A percentile compares a stretch with the other conserved stretches of the same genome.
Evolutionary conservation across 1,284 basidiomycete species (phyloP).

Genomic region (Pseudozyma tsukubaensis): DNA sequence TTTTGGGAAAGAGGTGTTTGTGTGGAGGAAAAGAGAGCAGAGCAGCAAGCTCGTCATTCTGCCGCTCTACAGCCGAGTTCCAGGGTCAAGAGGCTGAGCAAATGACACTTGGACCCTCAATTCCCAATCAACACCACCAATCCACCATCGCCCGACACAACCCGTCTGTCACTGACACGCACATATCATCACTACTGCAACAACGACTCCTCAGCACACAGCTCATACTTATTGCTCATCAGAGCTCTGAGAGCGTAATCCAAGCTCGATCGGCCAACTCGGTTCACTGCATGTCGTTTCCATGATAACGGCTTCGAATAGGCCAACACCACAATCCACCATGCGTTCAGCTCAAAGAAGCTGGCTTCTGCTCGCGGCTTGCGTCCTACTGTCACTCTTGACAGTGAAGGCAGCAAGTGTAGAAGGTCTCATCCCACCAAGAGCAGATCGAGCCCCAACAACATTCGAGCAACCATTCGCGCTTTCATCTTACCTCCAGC

Average conservation of each 20-base stretch:
- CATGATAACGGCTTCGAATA: constrained; percentile 1
- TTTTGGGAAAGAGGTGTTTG: not conserved
- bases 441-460: not conserved
- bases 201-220: not conserved
- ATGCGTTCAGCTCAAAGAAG: constrained; percentile 9
- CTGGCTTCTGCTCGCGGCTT: constrained; percentile 11
- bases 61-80: not conserved
- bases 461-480: constrained; percentile 29
- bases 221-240: not conserved
- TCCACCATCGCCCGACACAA: not conserved
- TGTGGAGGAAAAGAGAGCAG: constrained; percentile 22
- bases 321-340: constrained; percentile 5
- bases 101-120: not conserved
- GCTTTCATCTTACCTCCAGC: constrained; percentile 26
- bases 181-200: not conserved
- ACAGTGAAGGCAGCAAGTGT: constrained; percentile 19
- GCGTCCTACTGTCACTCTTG: constrained; percentile 12
- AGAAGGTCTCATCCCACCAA: constrained; percentile 26
- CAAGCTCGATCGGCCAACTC: not conserved
- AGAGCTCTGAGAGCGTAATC: not conserved
- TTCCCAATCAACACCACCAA: not conserved
- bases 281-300: constrained; percentile 5
- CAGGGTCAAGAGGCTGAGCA: not conserved
- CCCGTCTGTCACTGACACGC: not conserved
- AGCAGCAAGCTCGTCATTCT: not conserved